Conservation (phyloP, 495 filamentous ascomycete species). For the Cenococcum geophilum region DNA sequence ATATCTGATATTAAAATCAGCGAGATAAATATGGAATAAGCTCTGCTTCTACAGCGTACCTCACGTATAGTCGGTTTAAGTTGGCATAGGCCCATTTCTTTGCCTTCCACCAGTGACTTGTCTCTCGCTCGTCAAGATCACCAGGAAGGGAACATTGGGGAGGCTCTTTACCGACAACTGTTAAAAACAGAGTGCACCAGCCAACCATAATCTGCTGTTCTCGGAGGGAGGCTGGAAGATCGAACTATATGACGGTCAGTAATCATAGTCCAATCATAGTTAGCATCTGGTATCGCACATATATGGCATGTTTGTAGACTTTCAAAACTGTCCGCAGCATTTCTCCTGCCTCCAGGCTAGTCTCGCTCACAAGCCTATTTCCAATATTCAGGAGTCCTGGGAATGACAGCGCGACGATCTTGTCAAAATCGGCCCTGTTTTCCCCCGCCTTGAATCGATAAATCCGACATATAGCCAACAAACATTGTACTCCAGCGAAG, state of each 20-base stretch:
- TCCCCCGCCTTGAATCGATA: constrained; percentile 88
- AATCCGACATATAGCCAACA: constrained; percentile 85
- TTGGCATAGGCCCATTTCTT: constrained; percentile 99
- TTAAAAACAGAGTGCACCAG: constrained; percentile 92
- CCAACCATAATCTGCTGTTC: constrained; percentile 77
- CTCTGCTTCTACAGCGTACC: constrained; percentile 47
- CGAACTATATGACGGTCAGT: constrained; percentile 58
- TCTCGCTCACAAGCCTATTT: constrained; percentile 79
- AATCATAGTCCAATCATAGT: neutral
- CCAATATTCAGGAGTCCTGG: constrained; percentile 85
- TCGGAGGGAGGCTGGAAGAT: constrained; percentile 70
- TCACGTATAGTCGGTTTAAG: constrained; percentile 88
- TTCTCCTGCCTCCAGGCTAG: constrained; percentile 86
- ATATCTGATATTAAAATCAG: constrained; percentile 53
- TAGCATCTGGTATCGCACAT: constrained; percentile 53
- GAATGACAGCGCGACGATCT: constrained; percentile 85
- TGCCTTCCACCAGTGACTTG: constrained; percentile 98
- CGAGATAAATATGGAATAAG: neutral
- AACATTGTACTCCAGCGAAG: constrained; percentile 87
- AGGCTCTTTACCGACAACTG: constrained; percentile 77
- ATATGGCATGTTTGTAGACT: constrained; percentile 94
- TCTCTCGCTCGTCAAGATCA: constrained; percentile 78
- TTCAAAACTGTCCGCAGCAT: constrained; percentile 94
- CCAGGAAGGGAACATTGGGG: constrained; percentile 73
- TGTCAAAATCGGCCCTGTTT: constrained; percentile 80